Conservation (phyloP, 2,329 filamentous ascomycete species). For the Pseudocercospora cruenta region DNA sequence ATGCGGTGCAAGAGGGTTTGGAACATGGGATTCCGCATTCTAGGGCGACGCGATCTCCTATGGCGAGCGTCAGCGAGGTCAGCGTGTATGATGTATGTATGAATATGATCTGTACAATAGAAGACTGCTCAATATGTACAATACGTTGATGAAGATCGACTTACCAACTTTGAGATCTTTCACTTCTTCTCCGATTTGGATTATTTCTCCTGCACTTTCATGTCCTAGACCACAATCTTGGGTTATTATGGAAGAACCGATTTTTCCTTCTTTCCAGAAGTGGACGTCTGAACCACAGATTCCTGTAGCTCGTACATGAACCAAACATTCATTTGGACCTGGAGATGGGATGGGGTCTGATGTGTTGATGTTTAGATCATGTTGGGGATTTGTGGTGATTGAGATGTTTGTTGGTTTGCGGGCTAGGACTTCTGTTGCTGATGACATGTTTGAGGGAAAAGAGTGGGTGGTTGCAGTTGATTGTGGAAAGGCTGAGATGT, state of each 20-base stretch:
- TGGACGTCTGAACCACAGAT: constrained; percentile 40
- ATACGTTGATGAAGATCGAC: constrained; percentile 1
- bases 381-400: constrained; percentile 38
- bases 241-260: constrained; percentile 33
- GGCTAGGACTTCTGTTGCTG: constrained; percentile 27
- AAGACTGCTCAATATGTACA: not conserved
- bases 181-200: constrained; percentile 32
- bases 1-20: constrained; percentile 34
- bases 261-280: constrained; percentile 38
- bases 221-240: constrained; percentile 34
- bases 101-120: not conserved
- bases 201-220: constrained; percentile 35
- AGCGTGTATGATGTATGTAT: no score
- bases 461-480: no score
- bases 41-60: constrained; percentile 39
- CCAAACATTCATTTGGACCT: constrained; percentile 35
- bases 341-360: constrained; percentile 30
- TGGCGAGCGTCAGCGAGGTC: no score
- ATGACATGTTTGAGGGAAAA: no score
- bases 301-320: constrained; percentile 39
- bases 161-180: constrained; percentile 29
- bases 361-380: constrained; percentile 35
- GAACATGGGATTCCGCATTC: constrained; percentile 40
- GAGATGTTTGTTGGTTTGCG: constrained; percentile 38
- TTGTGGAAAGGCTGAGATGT: not conserved